These are phyloP conservation scores for Glycine soja DNA, from an alignment of 306 rosid genomes.

Conservation along the genomic window DNA sequence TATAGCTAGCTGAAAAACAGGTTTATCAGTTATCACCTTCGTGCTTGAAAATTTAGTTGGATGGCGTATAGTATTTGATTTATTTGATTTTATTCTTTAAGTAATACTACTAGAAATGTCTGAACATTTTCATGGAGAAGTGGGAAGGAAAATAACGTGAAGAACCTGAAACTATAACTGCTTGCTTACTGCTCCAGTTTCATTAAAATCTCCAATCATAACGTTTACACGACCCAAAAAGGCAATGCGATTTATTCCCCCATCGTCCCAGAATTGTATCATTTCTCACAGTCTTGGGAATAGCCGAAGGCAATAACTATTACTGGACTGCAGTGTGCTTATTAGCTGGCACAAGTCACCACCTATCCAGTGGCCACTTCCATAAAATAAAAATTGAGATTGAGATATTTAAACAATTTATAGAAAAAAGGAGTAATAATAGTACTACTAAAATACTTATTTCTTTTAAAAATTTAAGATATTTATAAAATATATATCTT, in stretches of 20 bases:
- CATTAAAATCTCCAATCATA: constrained; percentile 44
- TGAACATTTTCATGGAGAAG: background rate
- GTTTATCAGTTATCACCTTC: background rate
- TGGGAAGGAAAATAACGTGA: background rate
- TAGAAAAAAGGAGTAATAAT: no score
- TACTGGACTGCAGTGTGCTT: background rate
- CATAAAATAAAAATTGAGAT: no score
- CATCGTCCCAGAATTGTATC: constrained; percentile 29
- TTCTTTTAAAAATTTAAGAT: no score
- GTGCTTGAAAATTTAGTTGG: no score
- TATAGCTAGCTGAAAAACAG: background rate
- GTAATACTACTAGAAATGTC: background rate
- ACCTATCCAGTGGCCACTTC: background rate
- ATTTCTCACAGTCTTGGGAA: constrained; percentile 52
- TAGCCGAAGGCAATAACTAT: constrained; percentile 49
- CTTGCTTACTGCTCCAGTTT: background rate
- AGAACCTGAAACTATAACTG: no score
- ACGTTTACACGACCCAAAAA: constrained; percentile 46
- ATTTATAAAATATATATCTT: no score
- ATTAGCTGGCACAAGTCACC: constrained; percentile 50
- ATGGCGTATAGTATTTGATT: no score
- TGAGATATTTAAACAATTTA: no score
- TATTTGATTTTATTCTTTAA: background rate
- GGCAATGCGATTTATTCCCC: constrained; percentile 33
- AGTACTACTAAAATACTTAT: no score